Percentiles rank a stretch among this genome's conserved stretches.
phyloP scores from a whole-genome alignment of 306 rosid genomes.

The Malus domestica region ASM211411v1 NC_041791.1:35880501-35881000 shows the following conservation, averaged over 20 bases:
- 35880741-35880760: neutral
- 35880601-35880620: neutral
- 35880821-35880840: neutral
- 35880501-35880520: constrained; percentile 99
- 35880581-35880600: neutral
- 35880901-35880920: neutral
- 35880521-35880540: constrained; percentile 99
- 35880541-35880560: constrained; percentile 39
- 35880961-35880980: neutral
- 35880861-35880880: neutral
- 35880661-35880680: neutral
- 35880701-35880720: neutral
- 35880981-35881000: neutral
- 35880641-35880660: neutral
- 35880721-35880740: neutral
- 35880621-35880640: neutral
- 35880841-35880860: neutral
- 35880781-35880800: neutral
- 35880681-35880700: too few species aligned
- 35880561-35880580: neutral
- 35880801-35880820: neutral
- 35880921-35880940: neutral
- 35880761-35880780: neutral
- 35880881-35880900: neutral
- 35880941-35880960: neutral